Conservation (phyloP, 129 eudicot genomes). For the Calendula officinalis region DNA sequence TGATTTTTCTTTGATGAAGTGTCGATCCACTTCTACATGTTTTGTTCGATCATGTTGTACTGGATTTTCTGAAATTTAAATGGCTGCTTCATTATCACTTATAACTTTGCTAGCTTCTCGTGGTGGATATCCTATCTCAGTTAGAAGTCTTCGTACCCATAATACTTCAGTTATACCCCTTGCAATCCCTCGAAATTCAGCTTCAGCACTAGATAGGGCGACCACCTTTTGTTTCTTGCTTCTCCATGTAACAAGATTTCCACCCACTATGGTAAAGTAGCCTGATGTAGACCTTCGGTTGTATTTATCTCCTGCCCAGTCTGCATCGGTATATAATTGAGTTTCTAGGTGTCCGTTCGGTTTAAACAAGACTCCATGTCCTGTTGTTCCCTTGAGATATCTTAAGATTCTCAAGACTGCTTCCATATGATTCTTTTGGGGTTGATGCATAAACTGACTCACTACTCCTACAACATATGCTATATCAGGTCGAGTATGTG, state of each 20-base stretch:
- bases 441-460: background rate
- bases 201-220: background rate
- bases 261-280: background rate
- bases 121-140: background rate
- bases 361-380: constrained; percentile 1
- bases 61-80: too few relatives aligned
- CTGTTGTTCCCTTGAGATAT: background rate
- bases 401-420: background rate
- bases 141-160: constrained; percentile 1
- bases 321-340: background rate
- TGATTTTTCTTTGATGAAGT: too few relatives aligned
- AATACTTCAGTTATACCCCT: background rate
- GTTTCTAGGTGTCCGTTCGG: background rate
- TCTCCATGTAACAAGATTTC: background rate
- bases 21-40: too few relatives aligned
- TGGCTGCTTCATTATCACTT: too few relatives aligned
- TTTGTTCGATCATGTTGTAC: too few relatives aligned
- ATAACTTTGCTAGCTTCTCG: too few relatives aligned
- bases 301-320: background rate
- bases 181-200: constrained; percentile 1
- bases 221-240: background rate
- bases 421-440: background rate
- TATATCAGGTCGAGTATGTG: background rate
- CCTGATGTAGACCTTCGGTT: background rate
- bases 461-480: background rate